Evolutionary conservation across 768 basidiomycete species (phyloP), one percentile per base, ranked within the genome.

Genomic region (Boletus vinaceobasis): DNA sequence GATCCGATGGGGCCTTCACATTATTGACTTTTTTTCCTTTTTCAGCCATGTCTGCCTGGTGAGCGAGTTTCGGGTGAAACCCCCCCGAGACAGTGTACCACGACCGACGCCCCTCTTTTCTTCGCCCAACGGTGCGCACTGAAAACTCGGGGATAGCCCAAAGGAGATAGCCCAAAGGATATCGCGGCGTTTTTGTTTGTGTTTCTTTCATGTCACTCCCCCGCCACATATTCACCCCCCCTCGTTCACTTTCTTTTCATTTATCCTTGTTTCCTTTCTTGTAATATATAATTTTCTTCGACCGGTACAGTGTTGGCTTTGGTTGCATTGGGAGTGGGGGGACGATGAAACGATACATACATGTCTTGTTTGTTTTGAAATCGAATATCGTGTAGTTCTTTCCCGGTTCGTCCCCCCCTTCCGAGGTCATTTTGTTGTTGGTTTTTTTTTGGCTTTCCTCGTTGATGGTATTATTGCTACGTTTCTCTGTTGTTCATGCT

Each of bases 11-110:
- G 49, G 17, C 8, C 44, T 53, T 42, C 29, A 43, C 27, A 39
- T 50, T 5, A 19, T 13, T 32, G 29, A 56, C 46, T 4, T 23
- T 47, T 23, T 47, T 32, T 33, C 58, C 46, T 50, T 64, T 64
- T 58, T 35, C 60, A 92, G 90, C 67, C 90, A 93, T 65, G 72
- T 93, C 53, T 84, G 82, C 57, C 77, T 92, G 56, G 75, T 81
- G 58, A 74, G 79, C 65, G 86, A 91, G 70, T 90, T 93, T 77
- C 84, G 90, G 54, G 82, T 93, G 56, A 90, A 87, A 64, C 86
- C 85, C 7, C 88, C 82, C 29, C 78, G 82, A 67, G 84, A 80
- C 17, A 61, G 55, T 47, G 64, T 62, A 23, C 63, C 67, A 31
- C 74, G 72, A 33, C 69, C 76, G 4, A 68, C 72, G n/a, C 72